A percentile compares a stretch with the other conserved stretches of the same genome.
phyloP scores from a whole-genome alignment of 305 asterid species.

The Fraxinus albicans region DNA sequence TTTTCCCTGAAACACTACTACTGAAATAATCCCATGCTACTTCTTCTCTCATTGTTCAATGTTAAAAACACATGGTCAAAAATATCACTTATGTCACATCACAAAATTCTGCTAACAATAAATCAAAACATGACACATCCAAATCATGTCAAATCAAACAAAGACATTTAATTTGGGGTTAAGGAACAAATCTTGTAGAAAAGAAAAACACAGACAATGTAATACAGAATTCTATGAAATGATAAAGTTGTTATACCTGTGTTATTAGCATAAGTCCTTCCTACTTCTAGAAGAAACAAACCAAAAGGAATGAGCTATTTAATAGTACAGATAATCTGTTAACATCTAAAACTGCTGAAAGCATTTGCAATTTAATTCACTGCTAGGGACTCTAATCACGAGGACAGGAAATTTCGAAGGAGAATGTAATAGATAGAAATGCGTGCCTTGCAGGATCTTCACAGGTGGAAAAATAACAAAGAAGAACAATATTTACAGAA shows the following conservation, averaged over 20 bases:
- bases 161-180: not conserved
- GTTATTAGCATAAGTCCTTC: not conserved
- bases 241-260: not conserved
- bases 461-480: not conserved
- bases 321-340: not conserved
- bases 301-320: slow-evolving; percentile 1
- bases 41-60: not conserved
- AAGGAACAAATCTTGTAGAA: not conserved
- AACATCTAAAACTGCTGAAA: not conserved
- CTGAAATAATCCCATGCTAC: not conserved
- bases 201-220: not conserved
- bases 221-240: not conserved
- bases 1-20: not conserved
- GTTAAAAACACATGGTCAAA: not conserved
- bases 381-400: not conserved
- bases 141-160: not conserved
- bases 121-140: slow-evolving; percentile 1
- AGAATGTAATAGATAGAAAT: not conserved
- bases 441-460: not conserved
- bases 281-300: slow-evolving; percentile 14
- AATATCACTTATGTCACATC: not conserved
- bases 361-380: not conserved
- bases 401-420: not conserved
- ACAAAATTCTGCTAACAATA: not conserved
- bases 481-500: not conserved